phyloP scores from a whole-genome alignment of 768 basidiomycete genomes.

The Chalciporus pseudorubinellus region DNA sequence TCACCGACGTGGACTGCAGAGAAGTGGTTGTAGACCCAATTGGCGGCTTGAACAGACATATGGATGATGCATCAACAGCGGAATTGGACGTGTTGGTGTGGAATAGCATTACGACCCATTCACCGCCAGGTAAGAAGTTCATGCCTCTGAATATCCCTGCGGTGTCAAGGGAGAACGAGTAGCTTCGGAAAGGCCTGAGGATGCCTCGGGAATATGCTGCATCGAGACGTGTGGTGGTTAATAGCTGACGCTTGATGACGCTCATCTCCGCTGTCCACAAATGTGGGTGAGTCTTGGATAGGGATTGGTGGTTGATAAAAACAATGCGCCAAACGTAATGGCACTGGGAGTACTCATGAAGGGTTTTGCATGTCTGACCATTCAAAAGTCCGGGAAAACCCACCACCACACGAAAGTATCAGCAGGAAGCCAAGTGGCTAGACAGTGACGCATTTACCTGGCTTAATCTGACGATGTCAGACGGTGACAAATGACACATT shows the following conservation, averaged over 20 bases:
- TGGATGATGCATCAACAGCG: background rate
- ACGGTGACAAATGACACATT: slow-evolving; percentile 7
- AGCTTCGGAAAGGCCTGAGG: background rate
- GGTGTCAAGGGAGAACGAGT: slow-evolving; percentile 6
- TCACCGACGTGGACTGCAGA: background rate
- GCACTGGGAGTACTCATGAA: slow-evolving; percentile 1
- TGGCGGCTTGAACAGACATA: slow-evolving; percentile 6
- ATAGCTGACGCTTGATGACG: slow-evolving; percentile 3
- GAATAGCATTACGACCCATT: slow-evolving; percentile 9
- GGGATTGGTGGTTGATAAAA: slow-evolving; percentile 4
- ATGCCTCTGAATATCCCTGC: slow-evolving; percentile 7
- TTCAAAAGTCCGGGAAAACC: background rate
- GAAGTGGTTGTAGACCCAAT: background rate
- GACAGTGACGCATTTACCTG: background rate
- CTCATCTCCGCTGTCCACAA: background rate
- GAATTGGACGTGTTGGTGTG: slow-evolving; percentile 8
- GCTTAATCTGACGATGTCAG: slow-evolving; percentile 4
- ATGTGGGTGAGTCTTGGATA: slow-evolving; percentile 6
- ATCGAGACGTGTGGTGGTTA: slow-evolving; percentile 1
- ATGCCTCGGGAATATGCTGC: background rate
- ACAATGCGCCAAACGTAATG: slow-evolving; percentile 5
- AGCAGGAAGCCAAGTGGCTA: too few species aligned
- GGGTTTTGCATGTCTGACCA: slow-evolving; percentile 8
- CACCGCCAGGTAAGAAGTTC: slow-evolving; percentile 9
- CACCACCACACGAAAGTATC: too few species aligned